A percentile compares a stretch with the other conserved stretches of the same genome.
These are phyloP conservation scores for Tetracentron sinense DNA, from an alignment of 164 flowering plant species.

Conservation along the genomic window DNA sequence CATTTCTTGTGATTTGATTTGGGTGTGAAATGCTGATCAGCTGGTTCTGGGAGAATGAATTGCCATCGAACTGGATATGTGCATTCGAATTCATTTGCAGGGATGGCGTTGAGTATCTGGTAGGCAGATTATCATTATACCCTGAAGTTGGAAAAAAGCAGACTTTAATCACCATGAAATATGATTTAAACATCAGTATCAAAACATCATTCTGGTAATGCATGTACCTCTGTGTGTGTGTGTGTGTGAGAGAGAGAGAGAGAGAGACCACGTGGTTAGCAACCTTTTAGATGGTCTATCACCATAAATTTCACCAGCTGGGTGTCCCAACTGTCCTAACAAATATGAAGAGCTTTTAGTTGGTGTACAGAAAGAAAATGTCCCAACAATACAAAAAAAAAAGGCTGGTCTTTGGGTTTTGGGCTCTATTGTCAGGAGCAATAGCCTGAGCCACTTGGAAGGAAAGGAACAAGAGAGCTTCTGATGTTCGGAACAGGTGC, in stretches of 20 bases:
- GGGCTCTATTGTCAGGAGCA: too few species aligned
- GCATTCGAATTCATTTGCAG: slow-evolving; percentile 41
- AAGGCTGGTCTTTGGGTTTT: too few species aligned
- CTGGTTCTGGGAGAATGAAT: slow-evolving; percentile 43
- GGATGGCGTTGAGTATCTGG: slow-evolving; percentile 35
- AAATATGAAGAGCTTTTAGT: background rate
- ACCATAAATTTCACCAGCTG: background rate
- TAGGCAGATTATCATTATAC: slow-evolving; percentile 32
- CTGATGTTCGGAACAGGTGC: too few species aligned
- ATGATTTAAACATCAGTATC: background rate
- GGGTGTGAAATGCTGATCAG: slow-evolving; percentile 33
- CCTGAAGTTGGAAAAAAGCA: slow-evolving; percentile 29
- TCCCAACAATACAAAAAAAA: too few species aligned
- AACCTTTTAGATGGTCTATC: background rate
- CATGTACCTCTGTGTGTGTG: too few species aligned
- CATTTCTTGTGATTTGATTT: slow-evolving; percentile 38
- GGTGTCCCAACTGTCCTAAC: background rate
- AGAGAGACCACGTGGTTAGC: background rate
- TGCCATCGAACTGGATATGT: slow-evolving; percentile 43
- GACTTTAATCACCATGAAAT: background rate
- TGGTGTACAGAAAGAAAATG: background rate
- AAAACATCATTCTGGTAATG: background rate
- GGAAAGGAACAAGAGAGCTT: too few species aligned
- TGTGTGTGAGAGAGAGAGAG: background rate
- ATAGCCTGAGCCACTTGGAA: too few species aligned